Base-by-base conservation (phyloP, 768 basidiomycete genomes). In the Cystofilobasidium capitatum region DNA sequence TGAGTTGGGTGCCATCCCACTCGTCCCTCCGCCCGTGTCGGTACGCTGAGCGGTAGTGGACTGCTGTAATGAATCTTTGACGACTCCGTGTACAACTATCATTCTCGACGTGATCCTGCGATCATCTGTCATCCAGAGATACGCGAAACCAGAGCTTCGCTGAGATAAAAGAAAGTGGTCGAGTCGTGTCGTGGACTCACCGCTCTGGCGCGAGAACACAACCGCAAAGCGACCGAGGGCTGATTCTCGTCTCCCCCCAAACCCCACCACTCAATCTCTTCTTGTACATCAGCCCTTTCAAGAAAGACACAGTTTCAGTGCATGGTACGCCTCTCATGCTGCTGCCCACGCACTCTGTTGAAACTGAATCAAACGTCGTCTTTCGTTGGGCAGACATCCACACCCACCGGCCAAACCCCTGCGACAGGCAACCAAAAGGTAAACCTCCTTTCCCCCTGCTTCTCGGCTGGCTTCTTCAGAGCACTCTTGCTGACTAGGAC, bases 1-100 rank as follows among this genome's bases (percentile, higher is more conserved):
- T n/a, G 66, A 63, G 47, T 44, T 68, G 17, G 61, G 54, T 3
- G 24, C 17, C 14, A 63, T 68, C 54, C 66, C 66, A 20, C 31
- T 63, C 24, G 60, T 51, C 1, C 24, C 33, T 14, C 66, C 66
- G 39, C 60, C 66, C 20, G 10, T 68, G 31, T 35, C 58, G 31
- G 65, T 66, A 13, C 40, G 58, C n/a, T 66, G 45, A 49, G 13
- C 45, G 45, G 22, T 4, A 5, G n/a, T 7, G 47, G 8, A 10
- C n/a, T 26, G 10, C n/a, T 10, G 47, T 55, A 26, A 55, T 33
- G 51, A 55, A 10, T 31, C 33, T 33, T 12, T 49, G 20, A 16
- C n/a, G 47, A 49, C 40, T 10, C 10, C 40, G 10, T 42, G 40
- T 20, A 10, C 20, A 10, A 42, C 40, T n/a, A n/a, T n/a, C n/a